Evolutionary conservation across 2,329 filamentous ascomycete genomes (phyloP).

Genomic region (Talaromyces albobiverticillius): DNA sequence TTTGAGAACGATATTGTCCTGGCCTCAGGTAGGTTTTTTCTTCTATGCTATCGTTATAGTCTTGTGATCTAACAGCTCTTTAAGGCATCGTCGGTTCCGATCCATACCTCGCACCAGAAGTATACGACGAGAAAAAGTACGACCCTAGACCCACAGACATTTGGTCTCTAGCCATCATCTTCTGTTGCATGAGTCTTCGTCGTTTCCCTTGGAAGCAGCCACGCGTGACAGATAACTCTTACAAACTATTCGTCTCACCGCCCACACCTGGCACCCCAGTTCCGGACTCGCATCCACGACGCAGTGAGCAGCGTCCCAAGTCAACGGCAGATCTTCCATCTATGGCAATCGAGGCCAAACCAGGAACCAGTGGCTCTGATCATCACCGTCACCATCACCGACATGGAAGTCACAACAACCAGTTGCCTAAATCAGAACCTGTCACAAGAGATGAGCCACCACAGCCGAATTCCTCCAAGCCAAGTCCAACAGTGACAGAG

Average conservation of each 20-base stretch:
- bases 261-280: conserved; percentile 67
- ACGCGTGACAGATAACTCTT: conserved; percentile 86
- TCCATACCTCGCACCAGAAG: conserved; percentile 93
- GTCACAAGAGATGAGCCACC: conserved; percentile 21
- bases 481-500: conserved; percentile 9
- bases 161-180: conserved; percentile 98
- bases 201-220: conserved; percentile 98
- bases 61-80: conserved; percentile 13
- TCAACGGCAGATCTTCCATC: conserved; percentile 35
- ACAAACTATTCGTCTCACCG: conserved; percentile 83
- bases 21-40: conserved; percentile 66
- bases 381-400: conserved; percentile 15
- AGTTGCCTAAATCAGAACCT: conserved; percentile 16
- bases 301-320: conserved; percentile 29
- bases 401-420: conserved; percentile 6
- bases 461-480: not conserved
- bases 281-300: conserved; percentile 37
- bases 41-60: not conserved
- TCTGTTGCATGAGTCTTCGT: conserved; percentile 95
- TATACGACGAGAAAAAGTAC: conserved; percentile 90
- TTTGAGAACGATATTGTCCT: conserved; percentile 86
- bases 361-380: not conserved
- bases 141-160: conserved; percentile 93
- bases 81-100: conserved; percentile 79
- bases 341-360: conserved; percentile 23